Base-by-base conservation (phyloP, 768 basidiomycete species). In the Udeniomyces megalosporus region DNA sequence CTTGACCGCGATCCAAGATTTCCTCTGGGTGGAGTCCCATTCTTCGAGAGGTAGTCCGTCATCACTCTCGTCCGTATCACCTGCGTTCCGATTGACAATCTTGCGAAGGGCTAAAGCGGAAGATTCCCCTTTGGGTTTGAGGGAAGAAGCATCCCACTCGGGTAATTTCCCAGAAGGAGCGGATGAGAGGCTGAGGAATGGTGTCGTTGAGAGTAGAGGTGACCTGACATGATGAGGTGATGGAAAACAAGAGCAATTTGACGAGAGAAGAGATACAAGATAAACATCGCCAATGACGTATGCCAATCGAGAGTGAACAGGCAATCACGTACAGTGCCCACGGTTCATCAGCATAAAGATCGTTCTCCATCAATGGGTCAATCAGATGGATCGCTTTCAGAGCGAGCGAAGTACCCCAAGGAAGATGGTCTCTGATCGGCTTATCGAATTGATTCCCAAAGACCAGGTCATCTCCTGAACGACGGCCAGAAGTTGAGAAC, bases 321-420 rank as follows among this genome's bases (percentile, higher is more conserved):
- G 26, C 14, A 8, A 1, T 15, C 24, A 52, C 62, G n/a, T 22
- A 65, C 63, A 65, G 38, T 5, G 63, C 63, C 58, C 58, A 65
- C 4, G 63, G 63, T 42, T 65, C 54, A 42, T 65, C 63, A 20
- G 63, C 63, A 34, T 65, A 65, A 2, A 65, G 17, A 22, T 65
- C 63, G 10, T 22, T 28, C 29, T 59, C 35, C 32, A 65, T 52
- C 10, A 29, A 35, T 2, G 58, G 58, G 45, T 65, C 63, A 47
- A 65, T 46, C 17, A 46, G 44, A 14, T 58, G 46, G 24, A 65
- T 45, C 46, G 60, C 59, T 50, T 64, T 65, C 22, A 60, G 28
- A 6, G 58, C 63, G 45, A 65, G 56, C 17, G 63, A 53, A 15
- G 63, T 65, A 3, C 63, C 63, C 58, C 58, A 65, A 4, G 63